phyloP scores from a whole-genome alignment of 2,329 filamentous ascomycete species.

The Eutypella sp. region DNA sequence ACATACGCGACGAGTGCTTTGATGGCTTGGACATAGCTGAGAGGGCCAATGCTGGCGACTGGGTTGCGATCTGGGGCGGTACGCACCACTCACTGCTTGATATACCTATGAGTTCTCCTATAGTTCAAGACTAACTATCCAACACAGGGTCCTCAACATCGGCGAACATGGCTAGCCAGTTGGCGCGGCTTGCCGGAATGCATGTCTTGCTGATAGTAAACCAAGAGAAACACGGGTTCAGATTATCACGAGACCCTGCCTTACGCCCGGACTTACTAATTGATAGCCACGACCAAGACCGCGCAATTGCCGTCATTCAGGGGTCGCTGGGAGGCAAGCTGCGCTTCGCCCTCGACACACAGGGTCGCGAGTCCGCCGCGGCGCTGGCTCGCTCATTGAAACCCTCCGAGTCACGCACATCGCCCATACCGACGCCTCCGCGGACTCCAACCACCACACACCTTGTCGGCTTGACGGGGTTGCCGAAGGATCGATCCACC shows the following conservation, averaged over 20 bases:
- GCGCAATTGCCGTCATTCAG: constrained; percentile 62
- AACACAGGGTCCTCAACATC: constrained; percentile 60
- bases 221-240: constrained; percentile 58
- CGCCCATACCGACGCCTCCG: constrained; percentile 29
- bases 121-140: too few species aligned
- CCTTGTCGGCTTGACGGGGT: constrained; percentile 61
- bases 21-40: constrained; percentile 46
- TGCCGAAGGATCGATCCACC: constrained; percentile 51
- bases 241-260: constrained; percentile 42
- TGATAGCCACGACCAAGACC: constrained; percentile 59
- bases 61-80: constrained; percentile 70
- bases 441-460: constrained; percentile 43
- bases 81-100: background rate
- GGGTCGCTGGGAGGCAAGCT: constrained; percentile 52
- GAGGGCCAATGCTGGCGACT: constrained; percentile 57
- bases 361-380: constrained; percentile 58
- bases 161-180: constrained; percentile 60
- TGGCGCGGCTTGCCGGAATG: constrained; percentile 62
- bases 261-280: constrained; percentile 58
- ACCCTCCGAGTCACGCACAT: constrained; percentile 16
- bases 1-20: constrained; percentile 62
- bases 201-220: constrained; percentile 64
- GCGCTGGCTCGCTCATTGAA: constrained; percentile 51
- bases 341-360: constrained; percentile 65
- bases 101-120: background rate